Evolutionary conservation across 2,329 filamentous ascomycete species (phyloP), one percentile per base, ranked within the genome.

Genomic region (Aspergillus pseudoviridinutans): DNA sequence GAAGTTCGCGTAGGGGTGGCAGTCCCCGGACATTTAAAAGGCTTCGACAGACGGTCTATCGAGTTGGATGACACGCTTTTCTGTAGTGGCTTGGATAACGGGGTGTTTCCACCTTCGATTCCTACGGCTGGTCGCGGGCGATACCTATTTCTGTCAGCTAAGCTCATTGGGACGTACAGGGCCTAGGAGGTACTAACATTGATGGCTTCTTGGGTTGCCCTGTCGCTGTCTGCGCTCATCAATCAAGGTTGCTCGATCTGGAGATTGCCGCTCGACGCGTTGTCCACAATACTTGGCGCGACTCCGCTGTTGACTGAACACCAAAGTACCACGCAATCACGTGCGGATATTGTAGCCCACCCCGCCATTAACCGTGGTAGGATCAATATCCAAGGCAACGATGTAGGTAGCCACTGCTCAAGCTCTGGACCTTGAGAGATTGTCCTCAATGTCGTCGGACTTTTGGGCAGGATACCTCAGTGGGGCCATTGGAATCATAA

Each of bases 391-490:
- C 4, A 47, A 47, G 10, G 8, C 22, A 47, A 47, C 10, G 9
- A 47, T 47, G 46, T 53, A 46, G 29, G 27, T 7, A 41, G 51
- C 22, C 9, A 24, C 29, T 38, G 22, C 12, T 29, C 17, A 32
- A n/a, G 3, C 5, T 27, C 22, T 51, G 3, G 17, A 14, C 22
- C 14, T 50, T 28, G 28, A 53, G 57, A 56, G 29, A 32, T 25
- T 46, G 32, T 27, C 51, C 49, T 41, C 52, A 93, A 93, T 94
- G 90, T 90, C 90, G 52, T 85, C 91, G 65, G 92, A 96, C 72
- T 97, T 97, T 75, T 96, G 90, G 90, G 90, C 92, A 57, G 92
- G 92, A 68, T 97, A 96, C 74, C 77, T 94, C 60, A 93, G 89
- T 70, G 93, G 93, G 54, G 91, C 89, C 57, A 81, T 88, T 51